Conservation (phyloP, 2,329 filamentous ascomycete genomes). For the Cytospora piceae region DNA sequence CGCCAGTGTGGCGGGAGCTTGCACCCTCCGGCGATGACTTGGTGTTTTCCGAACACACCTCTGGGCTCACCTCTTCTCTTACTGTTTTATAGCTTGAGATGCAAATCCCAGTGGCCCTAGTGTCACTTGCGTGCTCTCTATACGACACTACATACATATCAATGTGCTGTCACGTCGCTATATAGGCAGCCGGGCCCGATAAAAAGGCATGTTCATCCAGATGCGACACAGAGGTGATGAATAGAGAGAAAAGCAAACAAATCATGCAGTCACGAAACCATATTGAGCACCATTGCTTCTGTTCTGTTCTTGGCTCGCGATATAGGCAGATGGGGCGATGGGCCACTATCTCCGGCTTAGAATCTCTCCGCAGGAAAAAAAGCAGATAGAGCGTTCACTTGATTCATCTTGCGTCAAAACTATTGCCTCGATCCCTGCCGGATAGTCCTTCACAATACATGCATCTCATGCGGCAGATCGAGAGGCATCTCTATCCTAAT, state of each 20-base stretch:
- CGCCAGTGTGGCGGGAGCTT: neutral
- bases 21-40: neutral
- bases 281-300: slow-evolving; percentile 6
- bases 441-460: neutral
- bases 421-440: slow-evolving; percentile 5
- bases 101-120: neutral
- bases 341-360: neutral
- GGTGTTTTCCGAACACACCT: neutral
- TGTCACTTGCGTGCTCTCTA: neutral
- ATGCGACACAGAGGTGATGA: neutral
- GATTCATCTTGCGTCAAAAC: slow-evolving; percentile 6
- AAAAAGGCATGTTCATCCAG: no score
- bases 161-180: neutral
- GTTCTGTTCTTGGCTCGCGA: slow-evolving; percentile 3
- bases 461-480: neutral
- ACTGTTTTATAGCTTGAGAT: neutral
- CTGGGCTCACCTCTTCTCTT: neutral
- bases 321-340: neutral
- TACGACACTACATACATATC: neutral
- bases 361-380: slow-evolving; percentile 1
- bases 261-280: neutral
- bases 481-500: slow-evolving; percentile 9
- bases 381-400: neutral
- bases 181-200: neutral
- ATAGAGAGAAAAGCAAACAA: neutral